Percentiles rank a stretch among this genome's conserved stretches.
phyloP scores from a whole-genome alignment of 2,329 filamentous ascomycete species.

The Alternaria panax region DNA sequence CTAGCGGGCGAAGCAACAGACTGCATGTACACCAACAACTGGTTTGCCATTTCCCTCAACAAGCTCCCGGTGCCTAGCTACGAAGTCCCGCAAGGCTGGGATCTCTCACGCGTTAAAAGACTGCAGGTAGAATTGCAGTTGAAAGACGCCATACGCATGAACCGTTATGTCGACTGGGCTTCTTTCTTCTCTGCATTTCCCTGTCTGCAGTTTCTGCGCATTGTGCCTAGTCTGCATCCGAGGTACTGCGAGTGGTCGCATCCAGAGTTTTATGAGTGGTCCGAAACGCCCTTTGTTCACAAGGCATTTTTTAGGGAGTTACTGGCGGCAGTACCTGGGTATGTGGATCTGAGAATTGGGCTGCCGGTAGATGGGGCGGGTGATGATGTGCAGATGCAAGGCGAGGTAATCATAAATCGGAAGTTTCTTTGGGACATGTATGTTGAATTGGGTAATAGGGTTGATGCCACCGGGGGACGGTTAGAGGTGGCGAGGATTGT shows the following conservation, averaged over 20 bases:
- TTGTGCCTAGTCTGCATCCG: slow-evolving; percentile 38
- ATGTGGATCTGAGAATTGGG: slow-evolving; percentile 30
- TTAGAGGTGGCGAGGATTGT: not conserved
- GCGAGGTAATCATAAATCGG: slow-evolving; percentile 11
- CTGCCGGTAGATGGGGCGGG: slow-evolving; percentile 7
- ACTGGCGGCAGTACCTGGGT: slow-evolving; percentile 27
- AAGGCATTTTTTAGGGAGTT: slow-evolving; percentile 42
- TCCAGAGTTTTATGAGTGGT: slow-evolving; percentile 33
- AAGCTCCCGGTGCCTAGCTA: slow-evolving; percentile 30
- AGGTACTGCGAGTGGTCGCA: slow-evolving; percentile 42
- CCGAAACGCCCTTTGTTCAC: slow-evolving; percentile 33
- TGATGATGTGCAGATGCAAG: slow-evolving; percentile 28
- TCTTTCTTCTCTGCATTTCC: slow-evolving; percentile 35
- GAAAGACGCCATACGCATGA: slow-evolving; percentile 44
- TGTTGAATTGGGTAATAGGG: slow-evolving; percentile 19
- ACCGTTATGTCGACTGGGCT: slow-evolving; percentile 41
- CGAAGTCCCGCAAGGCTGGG: slow-evolving; percentile 38
- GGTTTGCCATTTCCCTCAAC: slow-evolving; percentile 39
- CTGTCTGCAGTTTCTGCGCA: slow-evolving; percentile 28
- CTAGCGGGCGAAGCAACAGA: slow-evolving; percentile 37
- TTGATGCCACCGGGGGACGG: slow-evolving; percentile 1
- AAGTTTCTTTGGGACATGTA: slow-evolving; percentile 34
- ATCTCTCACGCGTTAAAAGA: slow-evolving; percentile 30
- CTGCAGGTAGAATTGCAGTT: slow-evolving; percentile 39
- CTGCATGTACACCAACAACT: slow-evolving; percentile 38